A percentile compares a stretch with the other conserved stretches of the same genome.
These are phyloP conservation scores for Botrytis hyacinthi DNA, from an alignment of 2,329 filamentous ascomycete genomes.

Conservation along the genomic window DNA sequence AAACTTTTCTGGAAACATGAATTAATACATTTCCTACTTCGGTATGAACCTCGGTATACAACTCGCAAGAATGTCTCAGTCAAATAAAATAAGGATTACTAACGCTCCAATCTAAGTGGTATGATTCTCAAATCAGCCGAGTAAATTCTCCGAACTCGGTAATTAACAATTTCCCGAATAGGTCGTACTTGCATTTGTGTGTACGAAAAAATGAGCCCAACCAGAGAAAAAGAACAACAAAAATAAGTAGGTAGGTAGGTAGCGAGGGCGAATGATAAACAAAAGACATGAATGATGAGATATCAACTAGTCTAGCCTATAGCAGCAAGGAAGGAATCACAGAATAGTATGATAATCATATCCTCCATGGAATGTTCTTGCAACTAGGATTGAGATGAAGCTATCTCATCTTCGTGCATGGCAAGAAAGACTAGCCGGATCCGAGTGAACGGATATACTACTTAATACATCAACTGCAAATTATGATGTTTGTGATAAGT, in stretches of 20 bases:
- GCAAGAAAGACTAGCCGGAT: not conserved
- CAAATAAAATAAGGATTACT: not conserved
- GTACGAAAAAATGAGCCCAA: not conserved
- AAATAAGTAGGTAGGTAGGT: not conserved
- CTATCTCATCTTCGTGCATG: not conserved
- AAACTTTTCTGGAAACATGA: not conserved
- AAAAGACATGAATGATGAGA: not conserved
- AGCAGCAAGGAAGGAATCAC: not conserved
- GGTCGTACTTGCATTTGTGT: not conserved
- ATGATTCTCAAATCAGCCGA: not conserved
- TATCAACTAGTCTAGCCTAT: not conserved
- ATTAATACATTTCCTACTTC: not conserved
- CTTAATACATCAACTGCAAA: not conserved
- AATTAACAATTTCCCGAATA: not conserved
- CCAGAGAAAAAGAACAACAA: not conserved
- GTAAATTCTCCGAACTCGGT: not conserved
- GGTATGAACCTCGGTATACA: not conserved
- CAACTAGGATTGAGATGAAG: not conserved
- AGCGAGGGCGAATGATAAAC: not conserved
- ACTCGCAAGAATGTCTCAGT: not conserved
- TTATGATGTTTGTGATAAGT: not conserved
- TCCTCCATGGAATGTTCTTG: not conserved
- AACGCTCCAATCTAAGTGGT: slow-evolving; percentile 3
- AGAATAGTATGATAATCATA: not conserved
- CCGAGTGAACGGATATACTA: not conserved